phyloP scores from a whole-genome alignment of 116 monocot species.

The Zostera marina region DNA sequence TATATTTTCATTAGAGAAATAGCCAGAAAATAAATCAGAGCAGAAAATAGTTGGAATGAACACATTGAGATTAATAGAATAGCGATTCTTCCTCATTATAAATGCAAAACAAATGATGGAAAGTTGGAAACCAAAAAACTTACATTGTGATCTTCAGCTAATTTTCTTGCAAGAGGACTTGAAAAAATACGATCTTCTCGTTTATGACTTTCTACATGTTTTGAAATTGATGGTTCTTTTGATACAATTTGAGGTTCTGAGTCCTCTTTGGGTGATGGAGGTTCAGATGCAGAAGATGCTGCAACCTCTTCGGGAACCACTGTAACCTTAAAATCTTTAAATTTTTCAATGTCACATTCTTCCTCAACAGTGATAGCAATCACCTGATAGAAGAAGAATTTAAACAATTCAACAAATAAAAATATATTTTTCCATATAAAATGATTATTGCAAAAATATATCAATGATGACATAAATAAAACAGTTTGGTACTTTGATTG shows the following conservation, averaged over 20 bases:
- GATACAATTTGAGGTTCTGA: constrained; percentile 19
- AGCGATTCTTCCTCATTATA: background rate
- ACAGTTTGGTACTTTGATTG: too few species aligned
- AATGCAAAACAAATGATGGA: background rate
- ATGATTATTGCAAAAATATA: too few species aligned
- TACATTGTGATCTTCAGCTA: constrained; percentile 94
- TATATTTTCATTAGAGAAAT: too few species aligned
- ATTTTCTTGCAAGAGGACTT: constrained; percentile 83
- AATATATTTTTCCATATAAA: background rate
- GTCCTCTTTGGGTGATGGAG: constrained; percentile 23
- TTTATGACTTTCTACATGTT: constrained; percentile 21
- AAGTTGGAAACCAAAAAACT: constrained; percentile 1
- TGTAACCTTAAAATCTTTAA: constrained; percentile 68
- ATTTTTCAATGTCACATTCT: constrained; percentile 62
- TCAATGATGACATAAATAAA: too few species aligned
- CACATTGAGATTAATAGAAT: too few species aligned
- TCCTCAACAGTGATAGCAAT: constrained; percentile 95
- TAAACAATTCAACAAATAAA: background rate
- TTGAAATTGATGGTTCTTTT: constrained; percentile 25
- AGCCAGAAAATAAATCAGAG: too few species aligned
- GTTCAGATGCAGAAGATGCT: constrained; percentile 22
- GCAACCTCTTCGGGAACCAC: constrained; percentile 26
- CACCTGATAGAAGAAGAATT: constrained; percentile 18
- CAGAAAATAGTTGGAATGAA: too few species aligned
- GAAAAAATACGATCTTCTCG: constrained; percentile 59